These are phyloP conservation scores for Phytopythium oedochilum DNA, from an alignment of 352 stramenopile species.

Conservation along the genomic window DNA sequence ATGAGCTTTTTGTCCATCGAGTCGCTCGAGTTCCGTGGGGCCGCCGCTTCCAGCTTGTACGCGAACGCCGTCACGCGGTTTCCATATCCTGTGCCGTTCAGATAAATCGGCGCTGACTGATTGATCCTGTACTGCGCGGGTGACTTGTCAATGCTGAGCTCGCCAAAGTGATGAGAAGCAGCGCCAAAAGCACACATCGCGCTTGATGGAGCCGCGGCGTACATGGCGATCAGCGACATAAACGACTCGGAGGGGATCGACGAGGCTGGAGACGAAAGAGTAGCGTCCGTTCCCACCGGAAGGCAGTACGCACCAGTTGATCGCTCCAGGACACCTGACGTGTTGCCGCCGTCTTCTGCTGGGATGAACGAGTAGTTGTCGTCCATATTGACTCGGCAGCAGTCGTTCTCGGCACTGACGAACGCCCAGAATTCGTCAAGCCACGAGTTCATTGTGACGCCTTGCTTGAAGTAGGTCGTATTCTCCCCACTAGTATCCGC, in stretches of 20 bases:
- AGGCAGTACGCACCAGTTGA: constrained; percentile 33
- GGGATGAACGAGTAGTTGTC: constrained; percentile 38
- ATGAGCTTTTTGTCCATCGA: constrained; percentile 22
- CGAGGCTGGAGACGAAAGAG: constrained; percentile 12
- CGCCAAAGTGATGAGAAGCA: constrained; percentile 56
- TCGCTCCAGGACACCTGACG: constrained; percentile 12
- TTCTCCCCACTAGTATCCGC: constrained; percentile 21
- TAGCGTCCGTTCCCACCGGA: constrained; percentile 7
- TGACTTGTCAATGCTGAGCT: constrained; percentile 62
- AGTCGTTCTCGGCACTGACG: constrained; percentile 52
- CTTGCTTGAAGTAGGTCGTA: constrained; percentile 42
- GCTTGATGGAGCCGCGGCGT: constrained; percentile 36
- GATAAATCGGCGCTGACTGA: constrained; percentile 12
- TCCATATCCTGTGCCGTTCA: constrained; percentile 48
- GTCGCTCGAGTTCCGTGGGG: constrained; percentile 25
- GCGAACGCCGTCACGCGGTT: constrained; percentile 54
- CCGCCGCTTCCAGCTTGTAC: constrained; percentile 60
- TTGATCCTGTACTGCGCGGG: constrained; percentile 11
- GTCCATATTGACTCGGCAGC: constrained; percentile 44
- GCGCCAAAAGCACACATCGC: constrained; percentile 50
- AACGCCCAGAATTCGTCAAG: constrained; percentile 77
- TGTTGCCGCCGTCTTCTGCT: constrained; percentile 25
- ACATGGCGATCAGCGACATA: constrained; percentile 74
- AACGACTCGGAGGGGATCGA: constrained; percentile 46
- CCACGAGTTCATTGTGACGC: constrained; percentile 51